These are phyloP conservation scores for Nicotiana sylvestris DNA, from an alignment of 257 asterid genomes.

Conservation along the genomic window DNA sequence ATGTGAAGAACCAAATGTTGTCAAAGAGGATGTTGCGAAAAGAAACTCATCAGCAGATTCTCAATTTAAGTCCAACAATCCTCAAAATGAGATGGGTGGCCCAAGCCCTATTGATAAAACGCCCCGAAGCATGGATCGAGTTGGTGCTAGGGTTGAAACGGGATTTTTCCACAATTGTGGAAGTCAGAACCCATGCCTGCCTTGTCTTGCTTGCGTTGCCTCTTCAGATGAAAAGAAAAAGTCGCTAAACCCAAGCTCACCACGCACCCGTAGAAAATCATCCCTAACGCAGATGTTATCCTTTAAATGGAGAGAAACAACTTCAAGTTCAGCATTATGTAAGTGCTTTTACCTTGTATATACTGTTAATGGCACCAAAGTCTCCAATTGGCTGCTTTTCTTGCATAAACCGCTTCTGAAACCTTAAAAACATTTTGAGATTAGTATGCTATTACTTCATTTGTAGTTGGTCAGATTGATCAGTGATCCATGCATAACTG, in stretches of 20 bases:
- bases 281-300: slow-evolving; percentile 48
- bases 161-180: slow-evolving; percentile 53
- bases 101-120: slow-evolving; percentile 19
- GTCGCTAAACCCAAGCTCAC: slow-evolving; percentile 35
- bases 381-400: background rate
- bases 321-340: slow-evolving; percentile 47
- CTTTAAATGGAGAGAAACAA: slow-evolving; percentile 66
- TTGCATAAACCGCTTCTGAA: background rate
- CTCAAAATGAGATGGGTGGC: slow-evolving; percentile 38
- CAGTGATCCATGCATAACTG: background rate
- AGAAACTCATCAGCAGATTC: slow-evolving; percentile 26
- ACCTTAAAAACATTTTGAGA: background rate
- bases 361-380: background rate
- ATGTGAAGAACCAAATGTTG: slow-evolving; percentile 15
- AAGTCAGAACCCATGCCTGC: slow-evolving; percentile 57
- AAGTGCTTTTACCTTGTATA: slow-evolving; percentile 23
- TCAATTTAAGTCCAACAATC: slow-evolving; percentile 36
- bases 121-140: slow-evolving; percentile 26
- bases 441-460: background rate
- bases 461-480: background rate
- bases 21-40: slow-evolving; percentile 8
- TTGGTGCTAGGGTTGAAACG: slow-evolving; percentile 27
- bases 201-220: slow-evolving; percentile 79
- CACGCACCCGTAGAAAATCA: slow-evolving; percentile 44
- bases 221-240: slow-evolving; percentile 54